A percentile compares a stretch with the other conserved stretches of the same genome.
Conservation (phyloP, 2,329 filamentous ascomycete genomes). For the Alternaria gaisen region DNA sequence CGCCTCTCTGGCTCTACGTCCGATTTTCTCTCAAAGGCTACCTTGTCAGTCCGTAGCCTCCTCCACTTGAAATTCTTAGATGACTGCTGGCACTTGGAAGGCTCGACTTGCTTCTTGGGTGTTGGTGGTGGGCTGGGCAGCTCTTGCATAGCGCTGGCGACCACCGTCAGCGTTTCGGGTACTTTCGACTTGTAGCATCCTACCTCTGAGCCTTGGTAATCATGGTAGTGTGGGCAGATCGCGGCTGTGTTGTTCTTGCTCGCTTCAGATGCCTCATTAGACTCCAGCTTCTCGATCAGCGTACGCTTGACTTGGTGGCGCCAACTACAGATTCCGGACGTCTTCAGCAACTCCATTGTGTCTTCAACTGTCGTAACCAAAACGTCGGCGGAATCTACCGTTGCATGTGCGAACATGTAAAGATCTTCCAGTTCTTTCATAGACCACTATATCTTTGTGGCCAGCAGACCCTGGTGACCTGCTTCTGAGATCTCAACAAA, state of each 20-base stretch:
- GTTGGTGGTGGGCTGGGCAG: background rate
- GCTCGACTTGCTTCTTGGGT: background rate
- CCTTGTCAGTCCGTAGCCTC: background rate
- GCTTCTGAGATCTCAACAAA: background rate
- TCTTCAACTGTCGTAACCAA: background rate
- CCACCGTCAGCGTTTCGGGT: background rate
- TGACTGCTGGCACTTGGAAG: background rate
- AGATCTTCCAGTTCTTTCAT: constrained; percentile 5
- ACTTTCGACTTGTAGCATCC: background rate
- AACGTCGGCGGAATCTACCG: background rate
- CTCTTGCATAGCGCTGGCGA: background rate
- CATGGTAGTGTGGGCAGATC: background rate
- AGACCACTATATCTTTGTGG: constrained; percentile 5
- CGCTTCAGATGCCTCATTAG: background rate
- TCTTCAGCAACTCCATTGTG: background rate
- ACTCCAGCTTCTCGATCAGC: background rate
- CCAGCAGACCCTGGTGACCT: background rate
- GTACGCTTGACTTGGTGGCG: background rate
- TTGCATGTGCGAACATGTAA: constrained; percentile 3
- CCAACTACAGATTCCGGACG: background rate
- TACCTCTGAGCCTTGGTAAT: background rate
- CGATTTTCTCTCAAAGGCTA: background rate
- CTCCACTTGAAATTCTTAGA: background rate
- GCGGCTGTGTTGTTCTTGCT: background rate
- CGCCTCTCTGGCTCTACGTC: background rate